Evolutionary conservation across 257 asterid species (phyloP), one percentile per base, ranked within the genome.

Genomic region (Fraxinus quadrangulata): DNA sequence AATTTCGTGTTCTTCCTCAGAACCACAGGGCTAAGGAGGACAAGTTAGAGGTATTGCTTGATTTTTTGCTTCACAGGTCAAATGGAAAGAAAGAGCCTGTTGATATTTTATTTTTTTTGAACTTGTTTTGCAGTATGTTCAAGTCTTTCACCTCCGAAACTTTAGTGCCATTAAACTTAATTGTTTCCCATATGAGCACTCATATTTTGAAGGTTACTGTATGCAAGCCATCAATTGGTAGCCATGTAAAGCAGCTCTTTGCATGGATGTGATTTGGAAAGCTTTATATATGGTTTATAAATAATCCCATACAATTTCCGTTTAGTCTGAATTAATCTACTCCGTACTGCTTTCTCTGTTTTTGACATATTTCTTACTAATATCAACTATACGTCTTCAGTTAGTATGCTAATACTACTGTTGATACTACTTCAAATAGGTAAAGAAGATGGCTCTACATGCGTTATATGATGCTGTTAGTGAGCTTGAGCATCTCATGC

Each of bases 11-110:
- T 77, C 96, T 92, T 77, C 96, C 97, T 75, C 73, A 70, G 37
- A 76, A 24, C 9, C 97, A 92, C 80, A 87, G 80, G 80, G 88
- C 94, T 11, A 90, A 89, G 77, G 90, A 89, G 81, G 94, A 92
- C 83, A 90, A 87, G 77, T 79, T 92, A 80, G 94, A 90, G 97
- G 97, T 92, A 81, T 34, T 42, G 61, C 37, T 28, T 10, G 1
- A 37, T n/a, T 65, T 14, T 73, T 61, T 30, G 67, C 2, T 59
- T 74, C 19, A 37, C 28, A 47, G 10, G 67, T 67, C 78, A 34
- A 26, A 59, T 39, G 54, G 8, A 47, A 37, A 70, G 16, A 37
- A 17, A 23, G 24, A 30, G 12, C 21, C 7, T 42, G 31, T 61
- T 61, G 30, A 24, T 69, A 17, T 31, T 33, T 30, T 42, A n/a